Conservation (phyloP, 176 grass and related monocot genomes). For the Themeda triandra region DNA sequence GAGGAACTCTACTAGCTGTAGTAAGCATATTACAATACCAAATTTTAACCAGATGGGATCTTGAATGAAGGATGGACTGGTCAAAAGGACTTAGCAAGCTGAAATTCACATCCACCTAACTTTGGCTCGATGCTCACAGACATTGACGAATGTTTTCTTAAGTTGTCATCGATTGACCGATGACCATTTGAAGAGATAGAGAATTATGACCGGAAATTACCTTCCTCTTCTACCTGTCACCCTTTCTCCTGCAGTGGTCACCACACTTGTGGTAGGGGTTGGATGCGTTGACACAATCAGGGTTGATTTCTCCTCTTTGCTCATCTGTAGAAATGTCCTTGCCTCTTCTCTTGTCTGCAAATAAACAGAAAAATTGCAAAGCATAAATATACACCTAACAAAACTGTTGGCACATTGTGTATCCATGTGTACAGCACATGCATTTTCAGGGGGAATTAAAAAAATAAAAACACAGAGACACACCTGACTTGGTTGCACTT, state of each 20-base stretch:
- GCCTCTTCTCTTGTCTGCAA: constrained; percentile 38
- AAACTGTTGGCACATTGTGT: not conserved
- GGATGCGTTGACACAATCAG: constrained; percentile 74
- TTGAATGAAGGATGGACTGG: not conserved
- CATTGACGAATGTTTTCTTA: not conserved
- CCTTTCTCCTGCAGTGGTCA: constrained; percentile 59
- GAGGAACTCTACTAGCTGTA: constrained; percentile 4
- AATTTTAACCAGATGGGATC: not conserved
- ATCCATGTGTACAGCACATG: not conserved
- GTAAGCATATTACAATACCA: not conserved
- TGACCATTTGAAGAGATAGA: not conserved
- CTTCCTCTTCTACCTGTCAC: constrained; percentile 34
- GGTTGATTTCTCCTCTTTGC: constrained; percentile 48
- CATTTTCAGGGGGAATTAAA: not conserved
- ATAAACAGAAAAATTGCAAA: constrained; percentile 1
- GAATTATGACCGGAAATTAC: constrained; percentile 3
- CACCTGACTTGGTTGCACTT: constrained; percentile 38
- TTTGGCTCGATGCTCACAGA: not conserved
- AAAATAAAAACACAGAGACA: not conserved
- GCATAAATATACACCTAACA: constrained; percentile 24
- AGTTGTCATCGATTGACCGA: not conserved
- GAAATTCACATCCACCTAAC: constrained; percentile 8
- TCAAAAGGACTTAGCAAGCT: constrained; percentile 17
- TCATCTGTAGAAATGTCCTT: constrained; percentile 27
- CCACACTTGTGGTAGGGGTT: constrained; percentile 88